Percentiles rank a stretch among this genome's conserved stretches.
Evolutionary conservation across 2,329 filamentous ascomycete genomes (phyloP).

Genomic region (Lachnellula suecica): DNA sequence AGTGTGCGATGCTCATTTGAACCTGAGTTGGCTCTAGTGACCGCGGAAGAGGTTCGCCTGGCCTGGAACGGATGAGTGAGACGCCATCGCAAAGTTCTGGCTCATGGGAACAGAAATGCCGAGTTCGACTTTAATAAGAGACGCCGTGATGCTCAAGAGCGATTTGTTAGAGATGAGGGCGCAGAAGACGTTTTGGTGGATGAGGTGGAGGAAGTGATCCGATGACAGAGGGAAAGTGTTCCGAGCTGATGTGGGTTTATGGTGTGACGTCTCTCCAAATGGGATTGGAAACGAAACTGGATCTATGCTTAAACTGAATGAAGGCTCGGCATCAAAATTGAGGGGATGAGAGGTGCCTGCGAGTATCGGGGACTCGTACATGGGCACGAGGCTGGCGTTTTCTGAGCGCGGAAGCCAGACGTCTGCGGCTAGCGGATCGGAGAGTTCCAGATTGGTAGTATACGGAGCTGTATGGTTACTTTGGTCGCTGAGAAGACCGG

Average conservation of each 20-base stretch:
- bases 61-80: conserved; percentile 10
- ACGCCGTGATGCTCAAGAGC: conserved; percentile 9
- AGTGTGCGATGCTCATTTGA: conserved; percentile 19
- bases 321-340: no score
- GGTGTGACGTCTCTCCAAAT: not conserved
- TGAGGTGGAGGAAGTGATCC: conserved; percentile 26
- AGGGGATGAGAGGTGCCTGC: no score
- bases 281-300: not conserved
- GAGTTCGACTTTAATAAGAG: not conserved
- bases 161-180: conserved; percentile 21
- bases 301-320: no score
- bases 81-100: conserved; percentile 14
- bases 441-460: no score
- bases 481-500: not conserved
- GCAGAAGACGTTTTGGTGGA: conserved; percentile 24
- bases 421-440: no score
- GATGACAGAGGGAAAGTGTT: conserved; percentile 14
- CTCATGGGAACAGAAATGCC: not conserved
- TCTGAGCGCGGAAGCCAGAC: no score
- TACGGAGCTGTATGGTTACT: not conserved
- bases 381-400: not conserved
- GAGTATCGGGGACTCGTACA: not conserved
- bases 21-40: conserved; percentile 15
- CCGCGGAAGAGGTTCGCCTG: conserved; percentile 7
- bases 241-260: not conserved